phyloP scores from a whole-genome alignment of 2,329 filamentous ascomycete genomes.

The Rhinocladiella similis region DNA sequence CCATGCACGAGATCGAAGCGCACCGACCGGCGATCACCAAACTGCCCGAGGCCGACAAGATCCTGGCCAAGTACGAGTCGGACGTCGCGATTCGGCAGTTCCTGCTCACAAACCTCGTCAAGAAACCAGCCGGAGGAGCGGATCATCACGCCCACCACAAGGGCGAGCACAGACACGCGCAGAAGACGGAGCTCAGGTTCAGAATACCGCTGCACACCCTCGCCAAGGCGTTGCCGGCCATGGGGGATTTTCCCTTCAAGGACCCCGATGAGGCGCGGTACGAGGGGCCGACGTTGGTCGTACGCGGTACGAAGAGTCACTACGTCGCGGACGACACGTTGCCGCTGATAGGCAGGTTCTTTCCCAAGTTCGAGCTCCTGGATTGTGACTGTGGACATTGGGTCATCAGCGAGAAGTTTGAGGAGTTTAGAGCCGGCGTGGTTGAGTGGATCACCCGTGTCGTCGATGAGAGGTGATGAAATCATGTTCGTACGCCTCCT shows the following conservation, averaged over 20 bases:
- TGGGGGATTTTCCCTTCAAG: conserved; percentile 88
- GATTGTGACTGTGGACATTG: conserved; percentile 46
- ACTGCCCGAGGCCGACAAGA: conserved; percentile 26
- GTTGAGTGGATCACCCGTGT: conserved; percentile 26
- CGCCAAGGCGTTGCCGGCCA: conserved; percentile 65
- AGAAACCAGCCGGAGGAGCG: conserved; percentile 5
- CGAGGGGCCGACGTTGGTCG: conserved; percentile 75
- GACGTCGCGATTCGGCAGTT: conserved; percentile 83
- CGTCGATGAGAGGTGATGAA: conserved; percentile 19
- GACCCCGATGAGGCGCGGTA: conserved; percentile 69
- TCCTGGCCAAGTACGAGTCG: conserved; percentile 36
- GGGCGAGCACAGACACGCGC: conserved; percentile 27
- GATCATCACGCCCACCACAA: conserved; percentile 45
- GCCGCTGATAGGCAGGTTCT: conserved; percentile 43
- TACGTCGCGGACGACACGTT: conserved; percentile 43
- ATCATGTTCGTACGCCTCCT: too few relatives aligned
- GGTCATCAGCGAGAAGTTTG: conserved; percentile 47
- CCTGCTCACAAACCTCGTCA: conserved; percentile 75
- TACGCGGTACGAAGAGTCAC: conserved; percentile 49
- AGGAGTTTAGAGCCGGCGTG: conserved; percentile 42
- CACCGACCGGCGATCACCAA: conserved; percentile 13
- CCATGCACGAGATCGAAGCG: conserved; percentile 76
- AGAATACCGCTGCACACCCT: conserved; percentile 76
- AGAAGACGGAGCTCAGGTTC: conserved; percentile 64
- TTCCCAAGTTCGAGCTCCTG: conserved; percentile 41